Evolutionary conservation across 495 filamentous ascomycete genomes (phyloP).

Genomic region (Xylaria intraflava): DNA sequence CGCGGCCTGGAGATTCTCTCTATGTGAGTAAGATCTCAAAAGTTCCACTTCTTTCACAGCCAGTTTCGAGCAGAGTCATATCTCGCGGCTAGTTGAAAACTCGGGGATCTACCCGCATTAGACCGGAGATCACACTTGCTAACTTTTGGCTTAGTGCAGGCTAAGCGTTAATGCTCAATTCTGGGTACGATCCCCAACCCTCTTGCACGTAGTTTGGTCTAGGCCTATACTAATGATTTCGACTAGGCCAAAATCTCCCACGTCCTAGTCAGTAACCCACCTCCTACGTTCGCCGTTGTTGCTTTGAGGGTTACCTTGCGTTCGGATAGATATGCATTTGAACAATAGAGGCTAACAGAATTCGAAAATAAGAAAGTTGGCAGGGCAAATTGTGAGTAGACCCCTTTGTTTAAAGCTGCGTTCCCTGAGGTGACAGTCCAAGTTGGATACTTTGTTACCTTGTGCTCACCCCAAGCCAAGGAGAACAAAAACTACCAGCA

Average conservation of each 20-base stretch:
- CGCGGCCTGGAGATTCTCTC: conserved; percentile 70
- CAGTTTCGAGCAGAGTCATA: background rate
- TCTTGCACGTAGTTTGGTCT: background rate
- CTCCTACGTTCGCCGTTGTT: background rate
- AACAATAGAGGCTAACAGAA: background rate
- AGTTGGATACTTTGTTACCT: background rate
- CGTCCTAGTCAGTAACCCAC: conserved; percentile 47
- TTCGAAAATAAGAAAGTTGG: conserved; percentile 60
- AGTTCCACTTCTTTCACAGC: background rate
- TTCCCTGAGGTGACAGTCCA: background rate
- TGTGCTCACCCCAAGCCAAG: background rate
- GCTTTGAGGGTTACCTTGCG: background rate
- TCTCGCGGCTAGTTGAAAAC: background rate
- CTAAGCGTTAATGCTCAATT: conserved; percentile 90
- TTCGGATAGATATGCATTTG: background rate
- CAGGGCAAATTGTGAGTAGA: conserved; percentile 62
- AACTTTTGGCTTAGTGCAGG: conserved; percentile 41
- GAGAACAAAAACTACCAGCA: background rate
- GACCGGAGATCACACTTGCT: background rate
- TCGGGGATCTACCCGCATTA: background rate
- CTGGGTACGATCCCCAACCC: conserved; percentile 43
- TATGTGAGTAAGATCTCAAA: conserved; percentile 39
- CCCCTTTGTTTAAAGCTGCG: background rate
- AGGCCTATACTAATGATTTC: background rate
- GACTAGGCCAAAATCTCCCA: conserved; percentile 63